These are phyloP conservation scores for Ceriops zippeliana DNA, from an alignment of 345 rosid species.

Conservation along the genomic window DNA sequence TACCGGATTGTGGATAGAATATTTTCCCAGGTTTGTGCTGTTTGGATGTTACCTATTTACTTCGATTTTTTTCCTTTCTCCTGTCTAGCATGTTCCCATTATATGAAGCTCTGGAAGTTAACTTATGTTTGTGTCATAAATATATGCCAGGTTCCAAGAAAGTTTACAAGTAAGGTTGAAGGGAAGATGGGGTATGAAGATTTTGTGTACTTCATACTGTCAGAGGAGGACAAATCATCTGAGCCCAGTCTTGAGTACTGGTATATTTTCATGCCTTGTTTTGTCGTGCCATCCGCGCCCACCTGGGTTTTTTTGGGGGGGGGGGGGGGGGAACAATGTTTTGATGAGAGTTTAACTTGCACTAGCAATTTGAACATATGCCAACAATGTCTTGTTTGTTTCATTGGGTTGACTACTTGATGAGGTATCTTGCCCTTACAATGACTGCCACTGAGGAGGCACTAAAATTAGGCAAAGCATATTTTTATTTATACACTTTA, in stretches of 20 bases:
- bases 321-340: background rate
- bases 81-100: background rate
- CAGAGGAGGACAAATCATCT: constrained; percentile 97
- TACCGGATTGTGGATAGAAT: constrained; percentile 89
- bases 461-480: background rate
- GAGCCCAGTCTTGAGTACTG: constrained; percentile 96
- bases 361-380: background rate
- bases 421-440: background rate
- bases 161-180: constrained; percentile 77
- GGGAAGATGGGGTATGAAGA: constrained; percentile 98
- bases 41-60: constrained; percentile 17
- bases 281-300: background rate
- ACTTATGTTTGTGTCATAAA: background rate
- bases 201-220: constrained; percentile 85
- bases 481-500: background rate
- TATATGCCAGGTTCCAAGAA: constrained; percentile 59
- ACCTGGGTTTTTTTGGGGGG: too few species aligned
- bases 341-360: background rate
- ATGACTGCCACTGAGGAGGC: background rate
- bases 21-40: constrained; percentile 80
- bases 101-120: background rate
- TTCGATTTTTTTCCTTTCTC: background rate
- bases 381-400: background rate
- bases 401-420: background rate
- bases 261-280: constrained; percentile 29